These are phyloP conservation scores for Lachnum nothofagi DNA, from an alignment of 2,329 filamentous ascomycete species.

Conservation along the genomic window DNA sequence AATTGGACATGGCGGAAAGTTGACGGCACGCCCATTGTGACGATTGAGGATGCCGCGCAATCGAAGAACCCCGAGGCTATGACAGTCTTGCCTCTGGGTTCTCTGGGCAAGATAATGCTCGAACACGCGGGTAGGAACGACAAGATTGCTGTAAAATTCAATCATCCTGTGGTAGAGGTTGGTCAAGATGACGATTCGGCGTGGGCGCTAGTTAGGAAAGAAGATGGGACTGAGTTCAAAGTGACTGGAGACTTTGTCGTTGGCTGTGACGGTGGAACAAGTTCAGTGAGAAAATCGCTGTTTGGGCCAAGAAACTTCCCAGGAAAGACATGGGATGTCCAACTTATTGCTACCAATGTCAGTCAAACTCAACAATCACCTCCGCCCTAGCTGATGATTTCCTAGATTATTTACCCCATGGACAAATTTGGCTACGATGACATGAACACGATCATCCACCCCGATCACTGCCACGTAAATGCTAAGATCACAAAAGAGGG, in stretches of 20 bases:
- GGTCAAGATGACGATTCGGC: conserved; percentile 47
- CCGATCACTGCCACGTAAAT: conserved; percentile 57
- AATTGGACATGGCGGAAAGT: background rate
- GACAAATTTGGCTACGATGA: conserved; percentile 42
- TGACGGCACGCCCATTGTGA: background rate
- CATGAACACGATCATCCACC: conserved; percentile 55
- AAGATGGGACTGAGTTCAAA: conserved; percentile 32
- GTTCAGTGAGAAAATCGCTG: conserved; percentile 43
- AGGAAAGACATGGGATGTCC: conserved; percentile 54
- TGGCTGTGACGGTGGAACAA: conserved; percentile 52
- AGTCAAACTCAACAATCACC: background rate
- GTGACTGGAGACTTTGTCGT: conserved; percentile 49
- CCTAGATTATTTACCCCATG: conserved; percentile 51
- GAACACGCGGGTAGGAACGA: conserved; percentile 34
- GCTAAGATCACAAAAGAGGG: conserved; percentile 53
- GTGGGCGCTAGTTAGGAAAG: conserved; percentile 36
- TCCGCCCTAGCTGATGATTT: background rate
- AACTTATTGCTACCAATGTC: conserved; percentile 59
- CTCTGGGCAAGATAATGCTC: conserved; percentile 39
- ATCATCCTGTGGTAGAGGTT: conserved; percentile 42
- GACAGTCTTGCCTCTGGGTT: conserved; percentile 41
- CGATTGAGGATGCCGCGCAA: conserved; percentile 24
- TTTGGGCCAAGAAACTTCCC: conserved; percentile 50
- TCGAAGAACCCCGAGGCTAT: conserved; percentile 34
- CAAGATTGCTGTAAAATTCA: conserved; percentile 39